A percentile compares a stretch with the other conserved stretches of the same genome.
phyloP scores from a whole-genome alignment of 768 basidiomycete species.

The Gautieria morchelliformis region DNA sequence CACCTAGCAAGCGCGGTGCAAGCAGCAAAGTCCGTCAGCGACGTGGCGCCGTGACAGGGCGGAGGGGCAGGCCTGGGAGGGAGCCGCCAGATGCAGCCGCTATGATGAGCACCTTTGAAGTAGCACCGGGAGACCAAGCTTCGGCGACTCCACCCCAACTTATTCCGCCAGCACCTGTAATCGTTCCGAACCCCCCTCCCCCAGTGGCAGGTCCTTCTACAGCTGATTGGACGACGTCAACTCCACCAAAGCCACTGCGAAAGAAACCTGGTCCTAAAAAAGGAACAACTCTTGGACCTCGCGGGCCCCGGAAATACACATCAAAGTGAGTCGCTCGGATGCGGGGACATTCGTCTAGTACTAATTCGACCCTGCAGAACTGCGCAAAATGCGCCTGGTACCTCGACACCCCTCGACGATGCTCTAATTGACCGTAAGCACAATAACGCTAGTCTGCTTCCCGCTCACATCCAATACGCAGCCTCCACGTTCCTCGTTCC shows the following conservation, averaged over 20 bases:
- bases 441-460: not conserved
- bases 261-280: conserved; percentile 45
- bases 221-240: conserved; percentile 31
- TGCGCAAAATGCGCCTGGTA: not conserved
- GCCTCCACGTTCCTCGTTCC: conserved; percentile 5
- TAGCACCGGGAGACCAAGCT: not conserved
- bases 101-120: conserved; percentile 11
- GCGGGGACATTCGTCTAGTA: not conserved
- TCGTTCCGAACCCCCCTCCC: conserved; percentile 15
- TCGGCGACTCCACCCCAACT: not conserved
- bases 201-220: conserved; percentile 25
- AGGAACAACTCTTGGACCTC: conserved; percentile 20
- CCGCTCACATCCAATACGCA: not conserved
- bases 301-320: conserved; percentile 5
- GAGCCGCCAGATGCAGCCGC: conserved; percentile 9
- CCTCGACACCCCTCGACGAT: not conserved
- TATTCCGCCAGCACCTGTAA: conserved; percentile 10
- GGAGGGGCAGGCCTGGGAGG: conserved; percentile 4
- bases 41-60: conserved; percentile 1
- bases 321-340: conserved; percentile 1
- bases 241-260: conserved; percentile 28
- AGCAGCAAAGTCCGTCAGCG: not conserved
- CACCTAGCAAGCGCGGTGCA: not conserved
- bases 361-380: not conserved
- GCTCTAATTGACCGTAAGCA: conserved; percentile 2